A percentile compares a stretch with the other conserved stretches of the same genome.
These are phyloP conservation scores for Fraxinus quadrangulata DNA, from an alignment of 257 asterid genomes.

Conservation along the genomic window DNA sequence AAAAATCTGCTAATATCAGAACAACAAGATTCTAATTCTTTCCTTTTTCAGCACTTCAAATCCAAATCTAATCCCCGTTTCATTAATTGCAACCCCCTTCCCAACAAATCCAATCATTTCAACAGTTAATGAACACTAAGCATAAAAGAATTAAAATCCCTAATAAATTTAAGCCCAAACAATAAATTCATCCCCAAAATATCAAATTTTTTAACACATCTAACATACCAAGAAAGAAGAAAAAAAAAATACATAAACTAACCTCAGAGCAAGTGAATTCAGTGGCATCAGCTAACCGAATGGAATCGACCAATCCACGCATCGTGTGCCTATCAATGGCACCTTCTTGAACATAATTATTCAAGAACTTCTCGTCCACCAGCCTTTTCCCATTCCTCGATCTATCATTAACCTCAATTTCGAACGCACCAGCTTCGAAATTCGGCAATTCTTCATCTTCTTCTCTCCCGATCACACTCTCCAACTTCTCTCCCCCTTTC, in stretches of 20 bases:
- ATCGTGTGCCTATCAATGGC: slow-evolving; percentile 61
- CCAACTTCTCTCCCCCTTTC: slow-evolving; percentile 76
- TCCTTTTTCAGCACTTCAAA: neutral
- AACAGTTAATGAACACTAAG: slow-evolving; percentile 23
- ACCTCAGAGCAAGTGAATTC: slow-evolving; percentile 79
- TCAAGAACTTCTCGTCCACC: slow-evolving; percentile 53
- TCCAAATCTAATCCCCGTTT: neutral
- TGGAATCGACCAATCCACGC: slow-evolving; percentile 71
- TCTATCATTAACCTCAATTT: slow-evolving; percentile 45
- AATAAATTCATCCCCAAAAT: slow-evolving; percentile 7
- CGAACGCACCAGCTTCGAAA: slow-evolving; percentile 71
- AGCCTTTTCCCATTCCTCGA: slow-evolving; percentile 49
- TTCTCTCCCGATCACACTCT: slow-evolving; percentile 76
- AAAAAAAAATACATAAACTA: slow-evolving; percentile 1
- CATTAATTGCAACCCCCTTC: slow-evolving; percentile 12
- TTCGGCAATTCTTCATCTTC: slow-evolving; percentile 77
- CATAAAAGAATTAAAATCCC: slow-evolving; percentile 10
- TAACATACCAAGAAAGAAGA: neutral
- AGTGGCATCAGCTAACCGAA: slow-evolving; percentile 48
- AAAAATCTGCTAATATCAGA: no score
- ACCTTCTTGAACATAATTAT: slow-evolving; percentile 51
- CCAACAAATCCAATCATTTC: slow-evolving; percentile 15
- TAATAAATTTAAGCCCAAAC: slow-evolving; percentile 4
- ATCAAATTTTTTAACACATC: neutral
- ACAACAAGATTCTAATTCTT: slow-evolving; percentile 16